These are phyloP conservation scores for Skeletonema tropicum DNA, from an alignment of 108 stramenopile species.

Conservation along the genomic window DNA sequence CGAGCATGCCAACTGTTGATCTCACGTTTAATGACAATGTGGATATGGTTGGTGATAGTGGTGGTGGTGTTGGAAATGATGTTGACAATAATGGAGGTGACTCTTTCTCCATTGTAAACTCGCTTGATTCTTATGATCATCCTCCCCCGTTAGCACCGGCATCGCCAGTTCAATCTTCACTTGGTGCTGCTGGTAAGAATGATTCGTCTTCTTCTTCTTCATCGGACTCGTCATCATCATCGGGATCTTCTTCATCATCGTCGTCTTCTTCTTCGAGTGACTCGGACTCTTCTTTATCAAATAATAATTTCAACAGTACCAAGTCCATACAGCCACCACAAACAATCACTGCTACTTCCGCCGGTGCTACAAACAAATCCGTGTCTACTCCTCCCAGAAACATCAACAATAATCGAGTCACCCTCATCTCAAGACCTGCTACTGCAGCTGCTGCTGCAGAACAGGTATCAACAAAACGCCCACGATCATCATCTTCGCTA, in stretches of 20 bases:
- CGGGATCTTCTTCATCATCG: neutral
- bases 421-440: neutral
- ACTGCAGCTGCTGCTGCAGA: neutral
- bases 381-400: constrained; percentile 1
- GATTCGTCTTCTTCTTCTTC: constrained; percentile 8
- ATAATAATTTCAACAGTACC: neutral
- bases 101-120: neutral
- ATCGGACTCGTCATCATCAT: constrained; percentile 18
- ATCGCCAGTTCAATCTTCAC: constrained; percentile 3
- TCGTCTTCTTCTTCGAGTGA: constrained; percentile 25
- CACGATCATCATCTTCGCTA: neutral
- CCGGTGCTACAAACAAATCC: neutral
- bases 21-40: neutral
- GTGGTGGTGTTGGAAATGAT: neutral
- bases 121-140: neutral
- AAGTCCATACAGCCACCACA: neutral
- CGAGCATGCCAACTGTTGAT: neutral
- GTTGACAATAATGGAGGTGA: neutral
- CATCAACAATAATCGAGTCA: neutral
- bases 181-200: neutral
- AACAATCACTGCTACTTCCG: neutral
- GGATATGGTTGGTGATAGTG: too few species aligned
- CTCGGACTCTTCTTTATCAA: constrained; percentile 8
- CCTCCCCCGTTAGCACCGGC: neutral
- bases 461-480: neutral